Base-by-base conservation (phyloP, 331 rosid species). In the Rosa hybrid region DNA sequence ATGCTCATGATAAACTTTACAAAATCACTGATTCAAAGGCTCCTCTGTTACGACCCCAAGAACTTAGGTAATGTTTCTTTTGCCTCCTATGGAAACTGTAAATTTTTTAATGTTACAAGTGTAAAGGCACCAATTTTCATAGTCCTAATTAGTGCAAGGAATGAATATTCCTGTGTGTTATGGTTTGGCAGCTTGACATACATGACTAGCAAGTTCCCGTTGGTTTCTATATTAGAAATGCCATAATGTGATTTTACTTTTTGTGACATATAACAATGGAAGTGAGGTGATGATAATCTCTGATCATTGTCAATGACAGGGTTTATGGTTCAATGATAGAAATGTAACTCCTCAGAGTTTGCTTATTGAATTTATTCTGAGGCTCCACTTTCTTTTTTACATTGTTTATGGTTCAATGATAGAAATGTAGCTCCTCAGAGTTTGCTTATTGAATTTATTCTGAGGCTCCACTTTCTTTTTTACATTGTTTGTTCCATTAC, bases 31-130 rank as follows among this genome's bases (percentile, higher is more conserved):
- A 73, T 73, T 13, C 77, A 51, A 73, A 51, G 25, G 64, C 57
- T 38, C 77, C 77, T 2, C 57, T 73, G 77, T 17, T 73, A 38
- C 46, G 77, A 2, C 77, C 77, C 27, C 77, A 20, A 38, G 77
- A 73, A 51, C 77, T 73, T 0, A 73, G 77, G 77, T 73, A 73
- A 73, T 20, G 12, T 59, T n/a, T 16, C 23, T 73, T 51, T 16
- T 17, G 14, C 62, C 30, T 42, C 5, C 7, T 10, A 10, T 10
- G 51, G 30, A 9, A 68, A 68, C 72, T 41, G 27, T 23, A 69
- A 1, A 39, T 2, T 0, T 17, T 16, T 67, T 18, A 7, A 38
- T 39, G 23, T 68, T 16, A 41, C 73, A 8, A 20, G 16, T 41
- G 27, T 39, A 42, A 50, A 65, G 4, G 20, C 46, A 68, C 73